Conservation (phyloP, 768 basidiomycete genomes). For the Favolaschia claudopus region DNA sequence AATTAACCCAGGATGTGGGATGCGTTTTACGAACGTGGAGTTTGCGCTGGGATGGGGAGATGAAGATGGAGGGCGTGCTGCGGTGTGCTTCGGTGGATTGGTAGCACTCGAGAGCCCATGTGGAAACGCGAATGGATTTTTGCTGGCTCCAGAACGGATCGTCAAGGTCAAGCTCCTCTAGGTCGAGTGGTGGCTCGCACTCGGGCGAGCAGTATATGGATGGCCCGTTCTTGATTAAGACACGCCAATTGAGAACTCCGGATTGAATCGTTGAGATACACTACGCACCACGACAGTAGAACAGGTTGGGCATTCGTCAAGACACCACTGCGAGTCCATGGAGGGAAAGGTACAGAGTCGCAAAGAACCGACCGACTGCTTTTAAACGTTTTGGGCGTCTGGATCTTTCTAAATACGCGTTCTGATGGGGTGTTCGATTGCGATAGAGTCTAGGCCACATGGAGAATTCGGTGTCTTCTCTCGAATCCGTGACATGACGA, state of each 20-base stretch:
- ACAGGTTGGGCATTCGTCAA: slow-evolving; percentile 25
- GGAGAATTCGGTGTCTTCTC: slow-evolving; percentile 11
- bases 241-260: background rate
- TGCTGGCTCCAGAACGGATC: background rate
- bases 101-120: slow-evolving; percentile 25
- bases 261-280: background rate
- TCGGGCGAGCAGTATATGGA: slow-evolving; percentile 20
- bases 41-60: slow-evolving; percentile 13
- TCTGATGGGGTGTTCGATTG: slow-evolving; percentile 14
- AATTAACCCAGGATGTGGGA: slow-evolving; percentile 12
- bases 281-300: slow-evolving; percentile 20
- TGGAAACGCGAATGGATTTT: slow-evolving; percentile 3
- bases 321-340: slow-evolving; percentile 26
- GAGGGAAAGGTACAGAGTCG: background rate
- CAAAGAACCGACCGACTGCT: background rate
- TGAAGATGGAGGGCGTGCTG: slow-evolving; percentile 2
- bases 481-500: background rate
- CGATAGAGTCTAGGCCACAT: slow-evolving; percentile 12
- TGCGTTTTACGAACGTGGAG: slow-evolving; percentile 19
- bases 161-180: background rate
- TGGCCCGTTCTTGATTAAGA: slow-evolving; percentile 10
- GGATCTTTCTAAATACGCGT: background rate
- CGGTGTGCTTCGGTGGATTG: slow-evolving; percentile 1
- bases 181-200: slow-evolving; percentile 17
- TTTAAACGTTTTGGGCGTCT: background rate